Evolutionary conservation across 1,139 yeast species (phyloP).

Genomic region (Kodamaea alishanica): DNA sequence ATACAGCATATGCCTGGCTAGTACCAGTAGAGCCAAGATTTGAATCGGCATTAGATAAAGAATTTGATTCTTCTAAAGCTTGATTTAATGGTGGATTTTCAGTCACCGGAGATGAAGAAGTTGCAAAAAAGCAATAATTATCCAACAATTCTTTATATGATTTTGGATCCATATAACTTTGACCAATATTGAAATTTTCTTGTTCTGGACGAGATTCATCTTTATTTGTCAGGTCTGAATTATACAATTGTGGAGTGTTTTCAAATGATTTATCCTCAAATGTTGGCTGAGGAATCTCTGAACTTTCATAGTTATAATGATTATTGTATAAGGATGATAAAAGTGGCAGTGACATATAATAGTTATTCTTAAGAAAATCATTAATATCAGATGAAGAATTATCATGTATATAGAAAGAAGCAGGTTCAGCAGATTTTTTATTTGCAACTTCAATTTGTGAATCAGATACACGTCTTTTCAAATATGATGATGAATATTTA

Average conservation of each 20-base stretch:
- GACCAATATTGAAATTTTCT: slow-evolving; percentile 1
- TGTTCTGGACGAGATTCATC: too few species aligned
- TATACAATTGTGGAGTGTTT: too few species aligned
- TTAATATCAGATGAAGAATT: slow-evolving; percentile 19
- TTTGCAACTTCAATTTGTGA: slow-evolving; percentile 18
- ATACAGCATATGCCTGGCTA: slow-evolving; percentile 20
- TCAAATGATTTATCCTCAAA: too few species aligned
- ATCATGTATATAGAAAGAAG: slow-evolving; percentile 12
- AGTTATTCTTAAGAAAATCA: slow-evolving; percentile 37
- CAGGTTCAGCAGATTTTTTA: background rate
- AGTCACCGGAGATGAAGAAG: slow-evolving; percentile 4
- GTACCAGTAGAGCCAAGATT: too few species aligned
- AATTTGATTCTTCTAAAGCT: too few species aligned
- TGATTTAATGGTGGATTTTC: too few species aligned
- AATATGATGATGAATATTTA: slow-evolving; percentile 37
- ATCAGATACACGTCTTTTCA: slow-evolving; percentile 36
- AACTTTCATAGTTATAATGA: slow-evolving; percentile 1
- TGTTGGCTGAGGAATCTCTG: too few species aligned
- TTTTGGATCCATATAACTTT: slow-evolving; percentile 44
- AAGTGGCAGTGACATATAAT: slow-evolving; percentile 39
- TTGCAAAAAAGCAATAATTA: slow-evolving; percentile 62
- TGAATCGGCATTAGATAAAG: background rate
- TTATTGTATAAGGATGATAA: slow-evolving; percentile 20
- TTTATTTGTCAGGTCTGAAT: too few species aligned
- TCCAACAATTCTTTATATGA: slow-evolving; percentile 67